Evolutionary conservation across 306 rosid species (phyloP), one percentile per base, ranked within the genome.

Genomic region (Quillaja saponaria): DNA sequence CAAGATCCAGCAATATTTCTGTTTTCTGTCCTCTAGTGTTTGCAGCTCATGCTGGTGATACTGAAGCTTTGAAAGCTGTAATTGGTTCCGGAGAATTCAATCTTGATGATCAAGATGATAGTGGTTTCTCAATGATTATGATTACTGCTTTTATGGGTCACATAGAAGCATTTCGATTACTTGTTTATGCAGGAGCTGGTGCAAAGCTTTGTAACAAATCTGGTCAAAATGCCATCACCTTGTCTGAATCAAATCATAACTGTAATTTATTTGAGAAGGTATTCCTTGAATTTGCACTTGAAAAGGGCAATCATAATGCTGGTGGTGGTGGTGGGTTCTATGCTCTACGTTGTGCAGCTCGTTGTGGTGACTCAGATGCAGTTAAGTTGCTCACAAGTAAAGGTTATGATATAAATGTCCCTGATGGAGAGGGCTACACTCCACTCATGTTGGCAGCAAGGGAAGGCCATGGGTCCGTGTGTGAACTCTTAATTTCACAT

Each of bases 401-500:
- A 73, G 95, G 95, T 13, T 91, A 84, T 20, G 98, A 91, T 57
- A 84, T 88, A 21, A 88, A 91, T 76, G 80, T 76, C 55, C 84
- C 79, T 13, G 90, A 91, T 25, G 85, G 87, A 16, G 96, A 91
- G 40, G 88, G 86, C 61, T 82, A 77, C 65, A 91, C 96, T 44
- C 95, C 98, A 0, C 92, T 91, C 66, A 88, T 91, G 95, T 50
- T 86, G 65, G 98, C 98, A 17, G 96, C 98, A 37, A 86, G 90
- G 72, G 95, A 84, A 81, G 90, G 95, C 66, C 83, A 86, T 59
- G 87, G 84, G 7, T 50, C 82, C 38, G 72, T 80, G 58, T 91
- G 98, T 45, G 66, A 76, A 57, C 76, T 80, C 65, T 79, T 91
- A 76, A 75, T 91, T 47, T 86, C 85, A 38, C 64, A 38, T 3